phyloP scores from a whole-genome alignment of 1,139 yeast genomes.

The Candida smagusa region DNA sequence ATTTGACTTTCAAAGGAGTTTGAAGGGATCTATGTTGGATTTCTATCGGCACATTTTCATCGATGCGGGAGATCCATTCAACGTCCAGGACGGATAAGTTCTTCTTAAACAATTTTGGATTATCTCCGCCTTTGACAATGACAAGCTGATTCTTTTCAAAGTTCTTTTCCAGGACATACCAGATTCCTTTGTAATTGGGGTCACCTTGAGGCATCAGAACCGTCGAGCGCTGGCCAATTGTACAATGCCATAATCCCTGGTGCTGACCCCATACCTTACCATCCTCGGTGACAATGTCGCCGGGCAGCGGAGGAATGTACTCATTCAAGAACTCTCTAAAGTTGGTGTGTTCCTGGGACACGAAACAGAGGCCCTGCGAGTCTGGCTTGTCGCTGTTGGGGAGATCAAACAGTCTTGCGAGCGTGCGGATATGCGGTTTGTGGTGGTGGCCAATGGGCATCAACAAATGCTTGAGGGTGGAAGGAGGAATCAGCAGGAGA shows the following conservation, averaged over 20 bases:
- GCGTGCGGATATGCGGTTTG: constrained; percentile 68
- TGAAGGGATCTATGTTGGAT: constrained; percentile 74
- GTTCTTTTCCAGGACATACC: constrained; percentile 82
- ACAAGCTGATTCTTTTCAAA: constrained; percentile 64
- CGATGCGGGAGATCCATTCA: constrained; percentile 40
- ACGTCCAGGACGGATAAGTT: constrained; percentile 44
- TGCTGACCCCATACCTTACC: constrained; percentile 80
- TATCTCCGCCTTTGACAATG: constrained; percentile 72
- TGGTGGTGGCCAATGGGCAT: constrained; percentile 79
- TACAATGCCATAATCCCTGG: constrained; percentile 87
- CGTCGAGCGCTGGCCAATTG: constrained; percentile 85
- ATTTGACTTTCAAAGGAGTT: constrained; percentile 37
- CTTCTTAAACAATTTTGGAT: constrained; percentile 52
- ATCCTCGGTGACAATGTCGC: constrained; percentile 70
- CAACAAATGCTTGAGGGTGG: constrained; percentile 47
- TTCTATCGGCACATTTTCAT: constrained; percentile 6
- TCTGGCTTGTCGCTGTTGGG: constrained; percentile 80
- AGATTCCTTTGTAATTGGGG: constrained; percentile 68
- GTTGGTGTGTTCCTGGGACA: constrained; percentile 65
- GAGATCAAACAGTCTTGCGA: constrained; percentile 55
- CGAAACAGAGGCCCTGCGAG: constrained; percentile 94
- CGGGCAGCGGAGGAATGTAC: constrained; percentile 69
- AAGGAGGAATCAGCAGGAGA: constrained; percentile 60
- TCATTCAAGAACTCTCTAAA: constrained; percentile 76
- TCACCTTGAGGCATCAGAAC: constrained; percentile 84